Evolutionary conservation across 805 yeast genomes (phyloP), one percentile per base, ranked within the genome.

Genomic region (Ogataea naganishii): DNA sequence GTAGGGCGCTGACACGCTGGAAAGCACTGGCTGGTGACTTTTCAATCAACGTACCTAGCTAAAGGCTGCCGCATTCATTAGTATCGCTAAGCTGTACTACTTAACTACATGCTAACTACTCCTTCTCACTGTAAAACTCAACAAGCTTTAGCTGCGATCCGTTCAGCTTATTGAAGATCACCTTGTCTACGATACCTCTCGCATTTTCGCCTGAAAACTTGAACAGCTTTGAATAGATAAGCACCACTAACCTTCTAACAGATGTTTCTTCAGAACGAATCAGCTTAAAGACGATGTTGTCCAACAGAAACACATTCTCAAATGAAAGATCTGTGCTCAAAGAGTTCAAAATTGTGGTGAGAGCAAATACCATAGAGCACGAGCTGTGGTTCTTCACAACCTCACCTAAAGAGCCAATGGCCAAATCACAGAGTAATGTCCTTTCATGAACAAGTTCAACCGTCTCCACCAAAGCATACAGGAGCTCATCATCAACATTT

Each of bases 141-240:
- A 72, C 60, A 29, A 73, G 46, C 36, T 61, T 66, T 31, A 49
- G 51, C 33, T 72, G 77, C 1, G 71, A 57, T 3, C 44, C 34
- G 12, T 64, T 49, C 22, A 71, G 45, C 33, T 53, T 56, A 20
- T 46, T 53, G 37, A 69, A 50, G 4, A 68, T 47, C 16, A 43
- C 36, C 22, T 46, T 49, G 20, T 44, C 49, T 5, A 50, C 37
- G 25, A 46, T 39, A 14, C 44, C 50, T 7, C 42, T 47, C 9
- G 43, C 31, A 10, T 37, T 31, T 9, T 24, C 23, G 30, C 41
- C 38, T 26, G 35, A 34, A 29, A 26, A 39, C 14, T 39, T 39
- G 30, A 34, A 18, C 9, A 49, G 28, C 19, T 46, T 51, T 1
- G 70, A 62, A 39, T 66, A 69, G 19, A 53, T 53, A 36, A 60